Base-by-base conservation (phyloP, 306 rosid species). In the Casuarina equisetifolia region DNA sequence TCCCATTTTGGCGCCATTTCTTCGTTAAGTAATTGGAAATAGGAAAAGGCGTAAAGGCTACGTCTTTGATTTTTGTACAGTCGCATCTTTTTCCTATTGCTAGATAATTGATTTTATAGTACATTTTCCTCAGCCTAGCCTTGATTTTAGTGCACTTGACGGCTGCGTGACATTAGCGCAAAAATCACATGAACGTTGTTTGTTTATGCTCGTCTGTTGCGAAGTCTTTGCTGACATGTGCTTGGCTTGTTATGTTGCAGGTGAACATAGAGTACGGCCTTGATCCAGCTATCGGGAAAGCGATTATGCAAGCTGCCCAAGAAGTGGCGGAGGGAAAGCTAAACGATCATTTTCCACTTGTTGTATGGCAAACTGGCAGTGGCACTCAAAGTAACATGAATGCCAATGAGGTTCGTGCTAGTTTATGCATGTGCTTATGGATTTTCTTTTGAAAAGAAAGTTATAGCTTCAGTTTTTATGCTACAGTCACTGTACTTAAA, bases 321-420 rank as follows among this genome's bases (percentile, higher is more conserved):
- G 99, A 96, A 89, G 99, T 96, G 1, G 99, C 99, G 0, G 98
- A 96, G 78, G 99, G 99, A 63, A 96, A 96, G 85, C 89, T 92
- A 2, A 96, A 92, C 62, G 94, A 96, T 52, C 96, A 96, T 76
- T 76, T 92, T 96, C 70, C 99, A 97, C 97, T 96, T n/a, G 99
- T 96, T 84, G 96, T 96, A 12, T 96, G 99, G 99, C 99, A 96
- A 25, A 25, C 32, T 25, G 32, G 32, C 32, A 25, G 32, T 25
- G 32, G 32, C 32, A 25, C 32, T 25, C 32, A 25, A 25, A 25
- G 32, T 25, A 25, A 25, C 32, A 25, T 25, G 32, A 25, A 25
- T 25, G 32, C 97, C 73, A 96, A 96, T 63, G 99, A 96, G 97
- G 97, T 92, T 73, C 0, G 46, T 51, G 50, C 59, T 20, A 11